Evolutionary conservation across 108 stramenopile genomes (phyloP).

Genomic region (Mediolabrus comicus): DNA sequence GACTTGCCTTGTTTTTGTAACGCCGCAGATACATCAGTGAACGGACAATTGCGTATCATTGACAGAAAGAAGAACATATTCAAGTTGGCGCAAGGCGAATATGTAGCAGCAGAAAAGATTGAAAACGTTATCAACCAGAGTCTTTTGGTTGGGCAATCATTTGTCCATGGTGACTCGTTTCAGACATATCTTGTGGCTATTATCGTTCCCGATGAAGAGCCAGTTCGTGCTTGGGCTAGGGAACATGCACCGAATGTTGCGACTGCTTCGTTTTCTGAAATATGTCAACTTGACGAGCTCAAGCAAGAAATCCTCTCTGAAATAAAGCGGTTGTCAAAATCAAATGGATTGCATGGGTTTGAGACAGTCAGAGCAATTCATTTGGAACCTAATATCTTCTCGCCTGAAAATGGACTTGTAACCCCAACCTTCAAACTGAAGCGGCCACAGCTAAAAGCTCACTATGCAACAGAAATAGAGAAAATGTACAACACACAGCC

Average conservation of each 20-base stretch:
- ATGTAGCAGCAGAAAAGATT: constrained; percentile 96
- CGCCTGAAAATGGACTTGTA: constrained; percentile 80
- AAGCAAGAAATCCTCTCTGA: constrained; percentile 62
- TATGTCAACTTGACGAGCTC: constrained; percentile 70
- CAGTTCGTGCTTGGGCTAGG: constrained; percentile 56
- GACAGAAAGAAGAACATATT: constrained; percentile 98
- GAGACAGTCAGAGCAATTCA: constrained; percentile 85
- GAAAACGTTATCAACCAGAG: constrained; percentile 90
- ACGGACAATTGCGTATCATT: constrained; percentile 94
- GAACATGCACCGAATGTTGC: constrained; percentile 24
- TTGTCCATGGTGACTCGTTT: constrained; percentile 94
- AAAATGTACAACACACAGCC: constrained; percentile 77
- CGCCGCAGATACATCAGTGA: constrained; percentile 52
- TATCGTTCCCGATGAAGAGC: constrained; percentile 93
- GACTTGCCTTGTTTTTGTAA: neutral
- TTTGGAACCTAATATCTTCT: constrained; percentile 76
- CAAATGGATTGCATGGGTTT: constrained; percentile 87
- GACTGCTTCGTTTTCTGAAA: constrained; percentile 54
- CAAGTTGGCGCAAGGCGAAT: constrained; percentile 95
- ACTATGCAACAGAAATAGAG: constrained; percentile 79
- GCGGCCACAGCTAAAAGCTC: constrained; percentile 71
- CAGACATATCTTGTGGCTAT: constrained; percentile 89
- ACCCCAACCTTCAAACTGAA: constrained; percentile 98
- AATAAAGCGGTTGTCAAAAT: constrained; percentile 60
- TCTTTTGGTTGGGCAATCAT: constrained; percentile 82